Conservation (phyloP, 768 basidiomycete genomes). For the Leccinum subtestaceum region DNA sequence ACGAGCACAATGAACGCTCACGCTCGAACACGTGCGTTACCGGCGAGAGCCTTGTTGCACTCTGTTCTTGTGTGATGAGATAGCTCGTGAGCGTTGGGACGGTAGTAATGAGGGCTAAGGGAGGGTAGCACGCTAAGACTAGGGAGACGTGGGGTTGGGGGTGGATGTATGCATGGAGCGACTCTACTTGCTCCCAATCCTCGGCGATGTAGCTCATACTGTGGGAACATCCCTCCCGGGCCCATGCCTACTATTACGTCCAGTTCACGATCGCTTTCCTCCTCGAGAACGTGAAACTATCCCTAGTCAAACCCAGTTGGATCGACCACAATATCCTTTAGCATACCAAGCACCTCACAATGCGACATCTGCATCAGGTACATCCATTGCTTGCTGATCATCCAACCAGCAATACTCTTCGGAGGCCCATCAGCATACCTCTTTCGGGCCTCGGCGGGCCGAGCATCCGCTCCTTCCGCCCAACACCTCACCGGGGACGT, state of each 20-base stretch:
- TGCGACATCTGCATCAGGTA: slow-evolving; percentile 38
- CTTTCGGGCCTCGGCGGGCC: slow-evolving; percentile 48
- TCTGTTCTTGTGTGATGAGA: slow-evolving; percentile 67
- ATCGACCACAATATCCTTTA: slow-evolving; percentile 47
- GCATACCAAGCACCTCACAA: slow-evolving; percentile 43
- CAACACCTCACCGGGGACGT: slow-evolving; percentile 56
- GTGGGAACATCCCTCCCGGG: slow-evolving; percentile 21
- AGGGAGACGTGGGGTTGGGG: slow-evolving; percentile 76
- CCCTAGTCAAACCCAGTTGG: slow-evolving; percentile 48
- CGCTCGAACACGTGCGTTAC: slow-evolving; percentile 79
- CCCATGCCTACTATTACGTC: background rate
- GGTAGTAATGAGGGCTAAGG: slow-evolving; percentile 67
- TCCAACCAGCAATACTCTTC: slow-evolving; percentile 64
- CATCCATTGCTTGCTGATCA: slow-evolving; percentile 71
- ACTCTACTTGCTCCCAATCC: background rate
- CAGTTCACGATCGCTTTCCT: slow-evolving; percentile 43
- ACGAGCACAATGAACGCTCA: slow-evolving; percentile 40
- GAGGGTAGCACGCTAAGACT: slow-evolving; percentile 84
- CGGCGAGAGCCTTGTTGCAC: slow-evolving; percentile 60
- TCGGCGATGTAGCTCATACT: background rate
- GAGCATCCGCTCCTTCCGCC: slow-evolving; percentile 50
- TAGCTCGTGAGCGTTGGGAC: slow-evolving; percentile 80
- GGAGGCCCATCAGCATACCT: slow-evolving; percentile 56
- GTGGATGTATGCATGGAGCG: slow-evolving; percentile 70
- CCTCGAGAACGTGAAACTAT: slow-evolving; percentile 49